Conservation (phyloP, 2,329 filamentous ascomycete species). For the Neophaeococcomyces aloes region DNA sequence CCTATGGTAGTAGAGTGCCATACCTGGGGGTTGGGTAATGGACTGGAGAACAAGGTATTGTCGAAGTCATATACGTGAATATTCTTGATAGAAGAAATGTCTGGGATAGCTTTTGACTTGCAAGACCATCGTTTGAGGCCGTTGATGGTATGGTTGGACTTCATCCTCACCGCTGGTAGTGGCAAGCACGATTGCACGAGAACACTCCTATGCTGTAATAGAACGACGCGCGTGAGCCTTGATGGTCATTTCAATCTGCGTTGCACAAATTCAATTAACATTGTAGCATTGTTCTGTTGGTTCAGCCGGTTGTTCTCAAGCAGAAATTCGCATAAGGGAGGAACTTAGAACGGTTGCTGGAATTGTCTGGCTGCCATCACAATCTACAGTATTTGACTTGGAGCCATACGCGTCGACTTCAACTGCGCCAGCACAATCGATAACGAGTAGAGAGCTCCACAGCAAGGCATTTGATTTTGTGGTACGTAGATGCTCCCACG, state of each 20-base stretch:
- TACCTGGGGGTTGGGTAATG: constrained; percentile 75
- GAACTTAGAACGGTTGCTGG: too few relatives aligned
- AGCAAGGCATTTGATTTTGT: too few relatives aligned
- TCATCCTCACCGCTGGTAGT: constrained; percentile 11
- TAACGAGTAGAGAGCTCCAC: too few relatives aligned
- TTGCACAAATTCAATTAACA: too few relatives aligned
- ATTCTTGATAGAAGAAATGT: constrained; percentile 57
- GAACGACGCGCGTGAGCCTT: not conserved
- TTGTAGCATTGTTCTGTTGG: too few relatives aligned
- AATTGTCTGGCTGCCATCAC: too few relatives aligned
- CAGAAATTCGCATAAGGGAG: too few relatives aligned
- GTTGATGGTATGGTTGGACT: constrained; percentile 50
- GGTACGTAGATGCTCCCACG: too few relatives aligned
- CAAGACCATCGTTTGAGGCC: constrained; percentile 77
- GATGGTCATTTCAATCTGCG: not conserved
- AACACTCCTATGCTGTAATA: not conserved
- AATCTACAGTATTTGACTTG: too few relatives aligned
- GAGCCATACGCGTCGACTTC: too few relatives aligned
- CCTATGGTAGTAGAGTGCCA: constrained; percentile 75
- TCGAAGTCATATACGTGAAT: constrained; percentile 98
- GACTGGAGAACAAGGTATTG: constrained; percentile 88
- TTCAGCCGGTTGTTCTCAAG: too few relatives aligned
- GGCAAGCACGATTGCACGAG: not conserved
- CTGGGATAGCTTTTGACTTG: constrained; percentile 54
- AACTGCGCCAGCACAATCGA: too few relatives aligned